Evolutionary conservation across 352 stramenopile species (phyloP).

Genomic region (Blastocystis sp.): DNA sequence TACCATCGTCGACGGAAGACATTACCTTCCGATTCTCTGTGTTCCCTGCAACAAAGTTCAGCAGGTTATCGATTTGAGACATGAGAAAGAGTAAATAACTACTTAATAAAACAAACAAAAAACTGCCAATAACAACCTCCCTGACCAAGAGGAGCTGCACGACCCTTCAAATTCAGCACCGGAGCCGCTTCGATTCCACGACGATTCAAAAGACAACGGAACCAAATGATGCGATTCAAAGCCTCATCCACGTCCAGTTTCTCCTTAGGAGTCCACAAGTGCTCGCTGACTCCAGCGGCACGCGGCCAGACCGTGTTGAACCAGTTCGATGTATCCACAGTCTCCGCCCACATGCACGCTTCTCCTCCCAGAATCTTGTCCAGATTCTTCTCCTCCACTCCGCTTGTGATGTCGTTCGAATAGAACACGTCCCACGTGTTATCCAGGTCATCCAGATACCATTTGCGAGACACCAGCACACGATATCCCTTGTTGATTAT

Average conservation of each 20-base stretch:
- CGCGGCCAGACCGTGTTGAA: constrained; percentile 67
- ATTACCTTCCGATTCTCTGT: constrained; percentile 53
- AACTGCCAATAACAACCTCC: constrained; percentile 57
- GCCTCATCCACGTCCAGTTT: constrained; percentile 52
- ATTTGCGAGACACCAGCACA: constrained; percentile 63
- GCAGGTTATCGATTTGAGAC: constrained; percentile 55
- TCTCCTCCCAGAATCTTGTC: constrained; percentile 67
- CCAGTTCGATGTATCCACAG: constrained; percentile 66
- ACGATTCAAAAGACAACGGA: constrained; percentile 65
- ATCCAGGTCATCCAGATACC: constrained; percentile 70
- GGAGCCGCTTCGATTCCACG: constrained; percentile 64
- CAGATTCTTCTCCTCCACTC: constrained; percentile 46
- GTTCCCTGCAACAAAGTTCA: constrained; percentile 51
- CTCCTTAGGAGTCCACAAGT: constrained; percentile 66
- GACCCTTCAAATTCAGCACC: constrained; percentile 35
- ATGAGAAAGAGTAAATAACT: not conserved
- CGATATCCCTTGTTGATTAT: constrained; percentile 63
- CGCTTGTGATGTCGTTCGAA: constrained; percentile 65
- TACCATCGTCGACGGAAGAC: constrained; percentile 46
- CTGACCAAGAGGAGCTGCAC: constrained; percentile 22
- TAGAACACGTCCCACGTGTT: constrained; percentile 68
- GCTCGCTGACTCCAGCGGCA: constrained; percentile 67
- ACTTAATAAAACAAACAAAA: not conserved
- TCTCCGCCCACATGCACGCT: constrained; percentile 66
- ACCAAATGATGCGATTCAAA: constrained; percentile 61